Percentiles rank a stretch among this genome's conserved stretches.
Conservation (phyloP, 305 asterid genomes). For the Fraxinus angustifolia region DNA sequence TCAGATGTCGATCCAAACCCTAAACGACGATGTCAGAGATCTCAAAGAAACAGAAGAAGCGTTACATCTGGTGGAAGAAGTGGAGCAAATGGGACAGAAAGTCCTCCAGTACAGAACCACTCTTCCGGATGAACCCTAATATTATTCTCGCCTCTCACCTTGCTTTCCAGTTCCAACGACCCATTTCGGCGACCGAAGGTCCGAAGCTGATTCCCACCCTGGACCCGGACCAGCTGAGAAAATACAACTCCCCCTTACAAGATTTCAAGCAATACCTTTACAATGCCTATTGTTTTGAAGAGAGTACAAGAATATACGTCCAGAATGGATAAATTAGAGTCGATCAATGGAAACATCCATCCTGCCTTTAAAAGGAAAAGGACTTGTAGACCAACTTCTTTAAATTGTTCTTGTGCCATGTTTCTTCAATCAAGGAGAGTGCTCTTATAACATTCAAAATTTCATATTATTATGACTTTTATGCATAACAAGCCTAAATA, state of each 20-base stretch:
- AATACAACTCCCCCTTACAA: slow-evolving; percentile 53
- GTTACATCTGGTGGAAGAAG: slow-evolving; percentile 46
- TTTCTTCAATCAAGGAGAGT: neutral
- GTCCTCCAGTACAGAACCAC: slow-evolving; percentile 43
- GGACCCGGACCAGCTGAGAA: slow-evolving; percentile 42
- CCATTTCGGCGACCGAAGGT: slow-evolving; percentile 19
- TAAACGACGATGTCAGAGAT: slow-evolving; percentile 31
- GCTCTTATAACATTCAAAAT: neutral
- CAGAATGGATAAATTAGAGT: slow-evolving; percentile 54
- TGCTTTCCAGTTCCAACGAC: slow-evolving; percentile 40
- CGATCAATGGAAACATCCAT: slow-evolving; percentile 41
- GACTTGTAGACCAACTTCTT: slow-evolving; percentile 26
- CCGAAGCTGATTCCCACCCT: slow-evolving; percentile 26
- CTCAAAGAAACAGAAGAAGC: slow-evolving; percentile 32
- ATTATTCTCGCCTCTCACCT: slow-evolving; percentile 48
- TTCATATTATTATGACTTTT: too few species aligned
- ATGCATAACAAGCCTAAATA: too few species aligned
- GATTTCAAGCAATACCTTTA: slow-evolving; percentile 50
- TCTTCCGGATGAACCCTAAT: slow-evolving; percentile 44
- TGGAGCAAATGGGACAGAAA: slow-evolving; percentile 51
- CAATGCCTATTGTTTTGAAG: slow-evolving; percentile 46
- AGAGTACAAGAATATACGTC: slow-evolving; percentile 64
- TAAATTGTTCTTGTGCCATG: neutral
- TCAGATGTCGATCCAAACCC: slow-evolving; percentile 37
- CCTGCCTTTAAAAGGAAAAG: slow-evolving; percentile 68